Base-by-base conservation (phyloP, 1,284 basidiomycete species). In the Trichosporon inkin region DNA sequence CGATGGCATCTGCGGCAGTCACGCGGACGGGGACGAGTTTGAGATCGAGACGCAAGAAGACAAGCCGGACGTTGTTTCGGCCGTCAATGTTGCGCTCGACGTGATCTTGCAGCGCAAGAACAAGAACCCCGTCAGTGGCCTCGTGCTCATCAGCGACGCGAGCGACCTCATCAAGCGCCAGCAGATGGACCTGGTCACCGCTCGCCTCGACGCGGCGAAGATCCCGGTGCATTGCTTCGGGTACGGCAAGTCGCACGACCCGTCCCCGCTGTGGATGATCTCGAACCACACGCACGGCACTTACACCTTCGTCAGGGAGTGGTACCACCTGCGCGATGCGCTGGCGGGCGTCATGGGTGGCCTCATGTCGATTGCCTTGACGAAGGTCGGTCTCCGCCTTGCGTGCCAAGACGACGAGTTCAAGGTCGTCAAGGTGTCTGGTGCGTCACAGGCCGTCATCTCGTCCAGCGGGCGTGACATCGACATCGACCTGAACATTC, bases 171-270 rank as follows among this genome's bases (percentile, higher is more conserved):
- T 93, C 11, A 86, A 90, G 53, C 86, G 92, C n/a, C 90, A 91
- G n/a, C 92, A 97, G 78, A 97, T 99, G 92, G 93, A 98, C 71
- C 84, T 99, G 17, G 92, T 97, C 32, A 87, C 96, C 62, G 93
- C 94, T 41, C 88, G 95, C 44, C 89, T 93, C 0, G 95, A 99
- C 72, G 94, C 94, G 3, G 94, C 91, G 28, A 93, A 92, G 79
- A 86, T 95, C 22, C 93, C 95, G 1, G 94, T 99, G 58, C 95
- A 99, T 78, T 89, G 92, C 1, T 89, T 99, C 67, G 95, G 95
- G 52, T 99, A 95, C 73, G 94, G 94, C 56, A 90, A 92, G 64
- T 89, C 89, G 14, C 95, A 98, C 75, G 94, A 99, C 75, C 94
- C 95, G 6, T 90, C 91, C 3, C 94, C 92, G n/a, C 84, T 99